Evolutionary conservation across 1,284 basidiomycete species (phyloP).

Genomic region (Cystobasidium slooffiae): DNA sequence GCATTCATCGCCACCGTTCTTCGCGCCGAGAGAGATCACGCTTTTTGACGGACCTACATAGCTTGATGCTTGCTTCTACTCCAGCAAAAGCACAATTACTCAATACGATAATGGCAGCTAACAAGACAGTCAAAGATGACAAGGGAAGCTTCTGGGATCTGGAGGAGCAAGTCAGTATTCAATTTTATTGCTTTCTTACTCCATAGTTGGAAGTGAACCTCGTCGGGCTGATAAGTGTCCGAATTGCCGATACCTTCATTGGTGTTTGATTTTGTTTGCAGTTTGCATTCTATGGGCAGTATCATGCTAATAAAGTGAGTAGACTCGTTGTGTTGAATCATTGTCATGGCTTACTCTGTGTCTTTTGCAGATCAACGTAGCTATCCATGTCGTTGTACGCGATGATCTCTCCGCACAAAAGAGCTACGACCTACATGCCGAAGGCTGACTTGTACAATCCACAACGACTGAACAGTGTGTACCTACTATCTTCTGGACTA

Average conservation of each 20-base stretch:
- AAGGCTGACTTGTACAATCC: not conserved
- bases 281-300: constrained; percentile 49
- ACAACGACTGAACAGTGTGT: constrained; percentile 47
- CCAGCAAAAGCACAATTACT: constrained; percentile 1
- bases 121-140: constrained; percentile 4
- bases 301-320: constrained; percentile 50
- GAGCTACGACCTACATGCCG: not conserved
- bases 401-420: not conserved
- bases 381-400: constrained; percentile 29
- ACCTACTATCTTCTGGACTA: constrained; percentile 50
- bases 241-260: not conserved
- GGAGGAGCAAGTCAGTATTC: constrained; percentile 33
- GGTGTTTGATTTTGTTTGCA: not conserved
- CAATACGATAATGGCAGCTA: not conserved
- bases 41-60: too few species aligned
- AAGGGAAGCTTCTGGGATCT: constrained; percentile 41
- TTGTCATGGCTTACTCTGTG: not conserved
- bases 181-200: not conserved
- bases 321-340: not conserved
- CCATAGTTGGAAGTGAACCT: not conserved
- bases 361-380: constrained; percentile 45
- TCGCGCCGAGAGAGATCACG: too few species aligned
- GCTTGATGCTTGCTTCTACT: not conserved
- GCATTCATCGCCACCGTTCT: too few species aligned
- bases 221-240: constrained; percentile 21